Evolutionary conservation across 2,329 filamentous ascomycete genomes (phyloP).

Genomic region (Sporothrix euskadiensis): DNA sequence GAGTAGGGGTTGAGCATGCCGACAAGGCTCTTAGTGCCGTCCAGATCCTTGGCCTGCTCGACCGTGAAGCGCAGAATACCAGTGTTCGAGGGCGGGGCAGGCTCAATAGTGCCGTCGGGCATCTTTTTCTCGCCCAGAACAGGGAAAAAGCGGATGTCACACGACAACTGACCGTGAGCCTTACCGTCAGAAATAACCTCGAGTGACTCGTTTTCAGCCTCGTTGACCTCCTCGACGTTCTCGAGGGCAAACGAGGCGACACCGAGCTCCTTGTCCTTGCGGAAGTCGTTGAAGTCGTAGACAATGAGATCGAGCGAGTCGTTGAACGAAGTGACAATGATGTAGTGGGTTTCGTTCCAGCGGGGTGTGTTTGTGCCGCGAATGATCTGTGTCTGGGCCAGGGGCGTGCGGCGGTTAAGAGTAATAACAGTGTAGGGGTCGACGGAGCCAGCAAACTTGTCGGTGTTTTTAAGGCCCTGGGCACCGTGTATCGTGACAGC

Average conservation of each 20-base stretch:
- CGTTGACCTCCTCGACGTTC: slow-evolving; percentile 71
- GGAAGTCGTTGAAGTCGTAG: slow-evolving; percentile 91
- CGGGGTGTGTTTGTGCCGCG: slow-evolving; percentile 81
- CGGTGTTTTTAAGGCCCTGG: slow-evolving; percentile 88
- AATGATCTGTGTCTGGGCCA: slow-evolving; percentile 87
- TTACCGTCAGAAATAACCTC: slow-evolving; percentile 85
- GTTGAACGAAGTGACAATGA: slow-evolving; percentile 88
- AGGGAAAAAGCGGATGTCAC: slow-evolving; percentile 92
- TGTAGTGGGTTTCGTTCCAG: slow-evolving; percentile 96
- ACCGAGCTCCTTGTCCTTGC: slow-evolving; percentile 95
- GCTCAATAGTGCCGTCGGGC: slow-evolving; percentile 74
- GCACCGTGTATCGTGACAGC: slow-evolving; percentile 90
- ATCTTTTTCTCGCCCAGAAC: slow-evolving; percentile 73
- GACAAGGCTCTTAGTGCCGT: slow-evolving; percentile 87
- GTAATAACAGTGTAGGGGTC: slow-evolving; percentile 88
- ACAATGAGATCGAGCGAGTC: slow-evolving; percentile 82
- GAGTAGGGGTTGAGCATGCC: slow-evolving; percentile 91
- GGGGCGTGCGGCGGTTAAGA: slow-evolving; percentile 75
- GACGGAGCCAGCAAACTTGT: slow-evolving; percentile 87
- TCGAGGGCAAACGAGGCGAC: slow-evolving; percentile 83
- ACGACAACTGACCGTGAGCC: slow-evolving; percentile 73
- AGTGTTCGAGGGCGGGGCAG: slow-evolving; percentile 84
- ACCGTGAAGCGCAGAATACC: slow-evolving; percentile 93
- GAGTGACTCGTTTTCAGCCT: slow-evolving; percentile 80
- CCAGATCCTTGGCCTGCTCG: slow-evolving; percentile 94